Evolutionary conservation across 2,329 filamentous ascomycete species (phyloP), one percentile per base, ranked within the genome.

Genomic region (Immersiporthe knoxdaviesiana): DNA sequence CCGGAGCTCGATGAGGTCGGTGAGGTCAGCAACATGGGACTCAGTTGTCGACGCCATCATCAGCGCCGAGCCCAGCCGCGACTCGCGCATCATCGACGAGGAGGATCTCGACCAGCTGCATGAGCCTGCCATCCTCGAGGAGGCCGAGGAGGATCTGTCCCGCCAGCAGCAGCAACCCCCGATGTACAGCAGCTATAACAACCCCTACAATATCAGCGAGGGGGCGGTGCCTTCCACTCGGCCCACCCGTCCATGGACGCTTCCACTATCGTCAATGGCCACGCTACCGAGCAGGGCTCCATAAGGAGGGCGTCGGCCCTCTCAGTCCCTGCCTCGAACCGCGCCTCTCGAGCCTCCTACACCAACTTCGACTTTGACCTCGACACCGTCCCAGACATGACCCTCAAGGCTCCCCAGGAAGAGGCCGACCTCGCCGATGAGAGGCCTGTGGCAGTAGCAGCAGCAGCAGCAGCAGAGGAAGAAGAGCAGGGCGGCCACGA

Each of bases 1-100:
- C 10, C 64, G 64, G 27, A 59, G 30, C 64, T 66, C 64, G 4
- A 47, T 66, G 27, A 44, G 64, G 21, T 66, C 64, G 7, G 41
- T 66, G 27, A 59, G 64, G 41, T 66, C 64, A 4, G 64, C 47
- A 3, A 54, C 64, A 5, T 66, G 64, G 64, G 64, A 66, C 21
- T 41, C 56, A 11, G 64, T 66, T 32, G 64, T 66, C 44, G 64
- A 66, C 30, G 64, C 64, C n/a, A 66, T 66, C 54, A 61, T 66
- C 64, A 61, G 39, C 27, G 64, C 64, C 12, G 64, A 66, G 27
- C 37, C 56, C 21, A 59, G 24, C 54, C 64, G 64, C 4, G 58
- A 66, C 56, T 66, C 64, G 39, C 39, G 56, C 14, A n/a, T 35
- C 30, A 61, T 66, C 16, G 5, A 24, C 54, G 64, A 66, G 39